Conservation (phyloP, 768 basidiomycete species). For the Pleurotus salmoneostramineus region DNA sequence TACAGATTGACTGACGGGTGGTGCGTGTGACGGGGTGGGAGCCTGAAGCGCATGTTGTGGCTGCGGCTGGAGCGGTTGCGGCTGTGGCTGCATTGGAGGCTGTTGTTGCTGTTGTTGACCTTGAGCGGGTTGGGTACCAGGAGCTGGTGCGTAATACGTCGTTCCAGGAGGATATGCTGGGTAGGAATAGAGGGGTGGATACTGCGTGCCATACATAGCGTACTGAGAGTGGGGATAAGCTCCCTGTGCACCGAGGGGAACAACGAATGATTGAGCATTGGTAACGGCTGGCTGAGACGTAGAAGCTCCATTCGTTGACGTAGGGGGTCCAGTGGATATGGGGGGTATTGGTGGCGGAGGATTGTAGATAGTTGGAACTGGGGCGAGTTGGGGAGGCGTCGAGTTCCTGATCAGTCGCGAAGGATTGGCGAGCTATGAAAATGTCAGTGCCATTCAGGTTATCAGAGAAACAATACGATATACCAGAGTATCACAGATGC, state of each 20-base stretch:
- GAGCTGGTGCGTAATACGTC: background rate
- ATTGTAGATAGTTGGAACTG: slow-evolving; percentile 40
- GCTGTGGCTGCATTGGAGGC: slow-evolving; percentile 10
- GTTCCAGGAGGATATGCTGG: slow-evolving; percentile 8
- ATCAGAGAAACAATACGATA: slow-evolving; percentile 15
- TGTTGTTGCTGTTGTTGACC: slow-evolving; percentile 14
- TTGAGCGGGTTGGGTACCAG: slow-evolving; percentile 11
- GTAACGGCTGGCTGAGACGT: slow-evolving; percentile 44
- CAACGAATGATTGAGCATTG: slow-evolving; percentile 68
- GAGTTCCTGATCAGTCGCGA: slow-evolving; percentile 63
- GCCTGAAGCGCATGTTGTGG: slow-evolving; percentile 18
- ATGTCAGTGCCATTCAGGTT: slow-evolving; percentile 9
- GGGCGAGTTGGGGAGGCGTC: slow-evolving; percentile 54
- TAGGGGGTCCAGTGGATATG: slow-evolving; percentile 19
- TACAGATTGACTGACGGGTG: slow-evolving; percentile 17
- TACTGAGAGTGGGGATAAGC: slow-evolving; percentile 42
- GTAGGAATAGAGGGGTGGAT: slow-evolving; percentile 12
- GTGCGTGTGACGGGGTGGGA: slow-evolving; percentile 14
- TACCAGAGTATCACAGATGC: slow-evolving; percentile 74
- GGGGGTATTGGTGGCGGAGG: slow-evolving; percentile 16
- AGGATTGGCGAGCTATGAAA: slow-evolving; percentile 65
- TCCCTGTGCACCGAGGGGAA: slow-evolving; percentile 55
- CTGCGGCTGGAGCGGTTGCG: slow-evolving; percentile 8
- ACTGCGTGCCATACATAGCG: slow-evolving; percentile 25
- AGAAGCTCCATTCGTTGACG: slow-evolving; percentile 22